Conservation (phyloP, 164 flowering plant species). For the Amborella trichopoda region DNA sequence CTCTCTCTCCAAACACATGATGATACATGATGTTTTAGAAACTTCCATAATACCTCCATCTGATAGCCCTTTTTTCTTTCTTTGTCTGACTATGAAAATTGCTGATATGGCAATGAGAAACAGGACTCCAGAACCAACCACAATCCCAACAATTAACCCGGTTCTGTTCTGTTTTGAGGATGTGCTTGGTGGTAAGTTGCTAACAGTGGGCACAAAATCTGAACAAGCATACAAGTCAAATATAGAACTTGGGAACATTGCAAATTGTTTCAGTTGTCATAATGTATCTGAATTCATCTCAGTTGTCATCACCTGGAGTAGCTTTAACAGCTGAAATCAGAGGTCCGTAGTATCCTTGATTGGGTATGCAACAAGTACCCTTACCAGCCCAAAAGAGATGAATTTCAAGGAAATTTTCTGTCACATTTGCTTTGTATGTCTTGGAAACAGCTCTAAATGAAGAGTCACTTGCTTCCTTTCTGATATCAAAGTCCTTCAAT, state of each 20-base stretch:
- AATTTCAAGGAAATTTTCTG: constrained; percentile 59
- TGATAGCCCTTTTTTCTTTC: constrained; percentile 30
- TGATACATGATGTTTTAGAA: no score
- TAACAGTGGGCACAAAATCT: constrained; percentile 58
- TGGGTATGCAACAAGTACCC: constrained; percentile 85
- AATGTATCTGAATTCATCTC: not conserved
- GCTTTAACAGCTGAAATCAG: constrained; percentile 74
- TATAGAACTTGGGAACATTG: no score
- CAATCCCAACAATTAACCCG: constrained; percentile 48
- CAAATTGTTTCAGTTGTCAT: not conserved
- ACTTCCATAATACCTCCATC: no score
- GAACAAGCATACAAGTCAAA: constrained; percentile 5
- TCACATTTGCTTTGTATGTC: constrained; percentile 28
- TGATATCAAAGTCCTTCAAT: constrained; percentile 60
- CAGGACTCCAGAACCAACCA: constrained; percentile 27
- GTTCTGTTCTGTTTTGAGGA: constrained; percentile 21
- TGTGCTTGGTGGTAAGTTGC: constrained; percentile 29
- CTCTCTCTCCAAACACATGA: no score
- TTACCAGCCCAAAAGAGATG: constrained; percentile 97
- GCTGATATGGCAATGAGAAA: constrained; percentile 18
- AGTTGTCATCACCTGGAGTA: constrained; percentile 33
- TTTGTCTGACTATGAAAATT: constrained; percentile 19
- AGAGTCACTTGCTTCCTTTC: constrained; percentile 45
- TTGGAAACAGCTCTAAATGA: constrained; percentile 31
- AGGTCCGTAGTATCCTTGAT: constrained; percentile 70